A percentile compares a stretch with the other conserved stretches of the same genome.
Conservation (phyloP, 768 basidiomycete genomes). For the Obba rivulosa region DNA sequence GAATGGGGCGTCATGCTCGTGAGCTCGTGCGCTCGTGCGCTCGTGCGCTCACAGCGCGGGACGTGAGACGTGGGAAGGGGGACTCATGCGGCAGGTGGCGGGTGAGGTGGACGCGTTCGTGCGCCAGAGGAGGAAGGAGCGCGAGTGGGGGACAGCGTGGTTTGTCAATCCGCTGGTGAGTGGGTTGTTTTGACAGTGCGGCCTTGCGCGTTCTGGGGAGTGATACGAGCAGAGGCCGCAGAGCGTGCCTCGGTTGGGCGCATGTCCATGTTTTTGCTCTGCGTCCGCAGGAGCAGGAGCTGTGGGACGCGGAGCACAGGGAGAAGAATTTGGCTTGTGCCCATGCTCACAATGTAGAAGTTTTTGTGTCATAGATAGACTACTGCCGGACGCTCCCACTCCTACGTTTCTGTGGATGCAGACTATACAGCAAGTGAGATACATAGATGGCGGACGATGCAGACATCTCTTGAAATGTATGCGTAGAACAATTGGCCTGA, state of each 20-base stretch:
- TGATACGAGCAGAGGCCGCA: conserved; percentile 58
- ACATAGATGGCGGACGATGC: too few species aligned
- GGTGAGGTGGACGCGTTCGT: conserved; percentile 61
- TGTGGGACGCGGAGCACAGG: neutral
- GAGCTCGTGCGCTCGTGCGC: conserved; percentile 52
- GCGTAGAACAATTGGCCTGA: too few species aligned
- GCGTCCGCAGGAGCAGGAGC: conserved; percentile 23
- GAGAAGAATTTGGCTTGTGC: too few species aligned
- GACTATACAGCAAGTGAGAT: too few species aligned
- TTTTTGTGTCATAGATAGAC: too few species aligned
- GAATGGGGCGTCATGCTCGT: conserved; percentile 67
- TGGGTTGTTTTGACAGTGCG: neutral
- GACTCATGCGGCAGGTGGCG: conserved; percentile 44
- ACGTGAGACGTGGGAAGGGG: conserved; percentile 51
- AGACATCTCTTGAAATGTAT: too few species aligned
- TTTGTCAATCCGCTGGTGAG: conserved; percentile 85
- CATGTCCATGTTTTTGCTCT: conserved; percentile 87
- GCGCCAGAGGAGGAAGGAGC: conserved; percentile 60
- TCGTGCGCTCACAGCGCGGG: conserved; percentile 43
- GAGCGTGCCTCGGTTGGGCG: conserved; percentile 72
- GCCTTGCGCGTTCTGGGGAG: conserved; percentile 1
- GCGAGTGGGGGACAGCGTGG: conserved; percentile 88
- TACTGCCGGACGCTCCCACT: too few species aligned
- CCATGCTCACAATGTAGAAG: too few species aligned
- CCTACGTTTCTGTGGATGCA: too few species aligned